phyloP scores from a whole-genome alignment of 257 asterid genomes.

The Apocynum venetum region DNA sequence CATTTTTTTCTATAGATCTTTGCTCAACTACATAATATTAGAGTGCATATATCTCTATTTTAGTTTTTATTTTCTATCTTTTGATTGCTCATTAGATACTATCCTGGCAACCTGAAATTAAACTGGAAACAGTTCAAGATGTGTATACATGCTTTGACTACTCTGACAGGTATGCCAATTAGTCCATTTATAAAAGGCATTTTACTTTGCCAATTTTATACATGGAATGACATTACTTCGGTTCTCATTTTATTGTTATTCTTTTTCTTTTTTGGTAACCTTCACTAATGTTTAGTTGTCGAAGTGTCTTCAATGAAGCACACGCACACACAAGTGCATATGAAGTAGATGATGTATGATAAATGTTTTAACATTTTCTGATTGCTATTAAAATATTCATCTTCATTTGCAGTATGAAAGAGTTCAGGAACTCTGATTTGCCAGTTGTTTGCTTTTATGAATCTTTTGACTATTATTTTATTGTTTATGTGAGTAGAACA shows the following conservation, averaged over 20 bases:
- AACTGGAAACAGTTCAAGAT: slow-evolving; percentile 66
- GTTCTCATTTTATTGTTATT: neutral
- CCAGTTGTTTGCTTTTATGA: neutral
- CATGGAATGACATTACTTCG: neutral
- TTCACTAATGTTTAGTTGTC: neutral
- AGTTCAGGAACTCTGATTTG: neutral
- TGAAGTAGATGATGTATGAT: neutral
- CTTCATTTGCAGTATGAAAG: neutral
- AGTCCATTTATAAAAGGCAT: neutral
- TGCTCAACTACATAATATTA: neutral
- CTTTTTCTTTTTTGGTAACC: neutral
- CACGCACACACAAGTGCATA: neutral
- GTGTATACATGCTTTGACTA: slow-evolving; percentile 88
- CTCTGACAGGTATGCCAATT: slow-evolving; percentile 68
- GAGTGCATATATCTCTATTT: slow-evolving; percentile 19
- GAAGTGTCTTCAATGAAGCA: neutral
- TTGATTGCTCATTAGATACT: slow-evolving; percentile 54
- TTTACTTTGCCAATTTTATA: neutral
- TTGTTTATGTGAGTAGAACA: neutral
- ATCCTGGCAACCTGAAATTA: slow-evolving; percentile 78
- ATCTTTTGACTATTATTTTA: neutral
- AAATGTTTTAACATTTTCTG: neutral
- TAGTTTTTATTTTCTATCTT: slow-evolving; percentile 16
- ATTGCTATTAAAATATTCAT: neutral
- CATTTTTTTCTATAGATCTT: neutral